Evolutionary conservation across 129 eudicot species (phyloP).

Genomic region (Escallonia rubra): DNA sequence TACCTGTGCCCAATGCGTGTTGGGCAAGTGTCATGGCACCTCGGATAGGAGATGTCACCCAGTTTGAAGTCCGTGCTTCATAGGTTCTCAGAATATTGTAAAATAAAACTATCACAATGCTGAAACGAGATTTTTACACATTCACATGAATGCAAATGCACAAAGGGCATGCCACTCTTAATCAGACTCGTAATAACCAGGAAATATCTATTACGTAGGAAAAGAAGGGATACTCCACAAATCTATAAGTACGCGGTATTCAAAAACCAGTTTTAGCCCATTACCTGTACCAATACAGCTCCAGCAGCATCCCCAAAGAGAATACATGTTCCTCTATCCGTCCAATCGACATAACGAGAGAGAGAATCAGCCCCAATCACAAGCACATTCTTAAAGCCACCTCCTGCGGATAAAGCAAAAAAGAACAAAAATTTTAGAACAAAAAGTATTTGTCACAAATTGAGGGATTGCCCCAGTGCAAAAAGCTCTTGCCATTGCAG

Average conservation of each 20-base stretch:
- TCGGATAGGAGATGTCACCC: no score
- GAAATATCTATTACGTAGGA: background rate
- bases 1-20: no score
- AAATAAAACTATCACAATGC: no score
- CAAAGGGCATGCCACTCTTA: no score
- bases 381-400: slow-evolving; percentile 77
- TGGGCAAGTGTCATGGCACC: no score
- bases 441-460: background rate
- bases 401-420: slow-evolving; percentile 37
- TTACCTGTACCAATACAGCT: slow-evolving; percentile 83
- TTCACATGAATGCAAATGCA: no score
- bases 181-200: no score
- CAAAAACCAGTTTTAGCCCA: background rate
- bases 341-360: slow-evolving; percentile 95
- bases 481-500: background rate
- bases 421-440: slow-evolving; percentile 4
- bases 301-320: slow-evolving; percentile 99
- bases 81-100: no score
- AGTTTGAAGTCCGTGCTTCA: no score
- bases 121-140: no score
- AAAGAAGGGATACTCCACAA: background rate
- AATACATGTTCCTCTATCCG: slow-evolving; percentile 94
- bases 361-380: slow-evolving; percentile 94
- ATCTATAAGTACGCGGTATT: background rate
- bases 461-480: background rate